phyloP scores from a whole-genome alignment of 73 alveolate species.

The Paramecium biaurelia region DNA sequence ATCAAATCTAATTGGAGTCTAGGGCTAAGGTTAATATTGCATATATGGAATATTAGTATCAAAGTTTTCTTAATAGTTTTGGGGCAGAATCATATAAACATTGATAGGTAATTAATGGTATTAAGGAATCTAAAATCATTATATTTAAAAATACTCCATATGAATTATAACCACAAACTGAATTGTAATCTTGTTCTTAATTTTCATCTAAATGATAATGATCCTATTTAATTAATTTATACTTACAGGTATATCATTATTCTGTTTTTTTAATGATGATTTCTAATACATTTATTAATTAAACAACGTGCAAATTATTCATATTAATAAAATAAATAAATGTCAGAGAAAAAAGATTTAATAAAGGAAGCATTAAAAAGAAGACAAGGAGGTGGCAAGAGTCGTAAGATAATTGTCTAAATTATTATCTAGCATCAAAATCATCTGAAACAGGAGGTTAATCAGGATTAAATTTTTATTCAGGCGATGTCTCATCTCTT shows the following conservation, averaged over 20 bases:
- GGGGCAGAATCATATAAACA: not conserved
- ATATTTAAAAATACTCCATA: not conserved
- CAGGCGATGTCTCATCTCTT: slow-evolving; percentile 69
- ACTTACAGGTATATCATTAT: slow-evolving; percentile 8
- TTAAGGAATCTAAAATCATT: not conserved
- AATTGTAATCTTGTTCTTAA: not conserved
- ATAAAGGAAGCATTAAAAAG: not conserved
- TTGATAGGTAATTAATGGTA: not conserved
- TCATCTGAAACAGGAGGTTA: not conserved
- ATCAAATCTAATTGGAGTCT: not conserved
- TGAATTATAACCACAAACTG: not conserved
- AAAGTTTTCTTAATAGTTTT: not conserved
- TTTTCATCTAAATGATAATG: slow-evolving; percentile 34
- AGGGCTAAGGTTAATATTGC: not conserved
- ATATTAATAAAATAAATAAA: not conserved
- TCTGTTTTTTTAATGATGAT: slow-evolving; percentile 22
- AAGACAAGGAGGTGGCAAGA: slow-evolving; percentile 49
- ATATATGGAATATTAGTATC: not conserved
- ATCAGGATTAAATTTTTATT: slow-evolving; percentile 64
- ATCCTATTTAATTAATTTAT: not conserved
- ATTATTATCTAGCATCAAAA: not conserved
- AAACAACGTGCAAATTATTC: not conserved
- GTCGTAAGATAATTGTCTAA: slow-evolving; percentile 2
- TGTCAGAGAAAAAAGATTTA: slow-evolving; percentile 7
- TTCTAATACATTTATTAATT: slow-evolving; percentile 10